Base-by-base conservation (phyloP, 768 basidiomycete species). In the Saitozyma sp. region DNA sequence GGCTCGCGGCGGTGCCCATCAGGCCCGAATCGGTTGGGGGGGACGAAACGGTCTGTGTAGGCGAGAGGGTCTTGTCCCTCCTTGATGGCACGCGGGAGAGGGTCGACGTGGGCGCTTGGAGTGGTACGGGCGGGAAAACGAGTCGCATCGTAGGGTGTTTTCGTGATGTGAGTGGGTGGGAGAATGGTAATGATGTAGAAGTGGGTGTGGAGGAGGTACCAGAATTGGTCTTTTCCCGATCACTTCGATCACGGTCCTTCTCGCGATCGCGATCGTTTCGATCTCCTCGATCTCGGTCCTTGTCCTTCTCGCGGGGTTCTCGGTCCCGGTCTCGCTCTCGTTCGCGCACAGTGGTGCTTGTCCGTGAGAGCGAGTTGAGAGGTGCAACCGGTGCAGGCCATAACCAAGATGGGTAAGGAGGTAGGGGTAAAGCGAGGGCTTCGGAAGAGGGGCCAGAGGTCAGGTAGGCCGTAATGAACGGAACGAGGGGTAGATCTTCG, bases 61-160 rank as follows among this genome's bases (percentile, higher is more conserved):
- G 51, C 17, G 51, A 52, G 13, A 52, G 51, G 16, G 38, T 19
- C 38, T 38, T 52, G 38, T 52, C 51, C 13, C 13, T 16, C 38
- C 51, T 14, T 13, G 51, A 19, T 2, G 51, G 51, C 2, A 19
- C 51, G 13, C 51, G 51, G 19, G 51, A 14, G 50, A 17, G 61
- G 19, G 65, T 20, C 14, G 58, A 19, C 6, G 64, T 37, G 0
- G 55, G 10, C 20, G 56, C 49, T 29, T 14, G 17, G 8, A 11
- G 61, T 8, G 65, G 56, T 8, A 56, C n/a, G 2, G 63, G 8
- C 14, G 73, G 73, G 55, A 70, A 75, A 2, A 58, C 60, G 19
- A 75, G 45, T 56, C 58, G 52, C 74, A 75, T 75, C 8, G 65
- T 75, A 11, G 74, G 74, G 58, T 75, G 74, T 61, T 58, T 60